Conservation (phyloP, 1,284 basidiomycete genomes). For the Psilocybe mexicana region DNA sequence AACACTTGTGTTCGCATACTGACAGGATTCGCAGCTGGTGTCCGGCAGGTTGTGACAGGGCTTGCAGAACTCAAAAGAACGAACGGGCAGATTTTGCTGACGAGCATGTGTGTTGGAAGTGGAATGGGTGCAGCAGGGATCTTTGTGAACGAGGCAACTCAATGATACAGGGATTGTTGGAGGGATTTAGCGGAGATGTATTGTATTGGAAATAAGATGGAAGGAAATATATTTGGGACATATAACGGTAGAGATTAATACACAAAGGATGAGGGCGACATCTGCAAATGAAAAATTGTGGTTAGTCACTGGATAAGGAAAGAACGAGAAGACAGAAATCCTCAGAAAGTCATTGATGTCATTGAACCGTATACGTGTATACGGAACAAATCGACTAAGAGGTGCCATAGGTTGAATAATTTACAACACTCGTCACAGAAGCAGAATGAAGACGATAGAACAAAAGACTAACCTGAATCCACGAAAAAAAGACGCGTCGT, state of each 20-base stretch:
- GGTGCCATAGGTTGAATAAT: slow-evolving; percentile 77
- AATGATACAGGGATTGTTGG: slow-evolving; percentile 4
- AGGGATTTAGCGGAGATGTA: background rate
- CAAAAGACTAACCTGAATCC: slow-evolving; percentile 22
- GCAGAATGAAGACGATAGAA: slow-evolving; percentile 33
- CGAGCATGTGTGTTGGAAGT: slow-evolving; percentile 89
- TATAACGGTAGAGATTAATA: background rate
- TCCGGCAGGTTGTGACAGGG: slow-evolving; percentile 85
- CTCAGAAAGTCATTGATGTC: slow-evolving; percentile 84
- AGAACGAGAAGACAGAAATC: slow-evolving; percentile 26
- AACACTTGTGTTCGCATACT: background rate
- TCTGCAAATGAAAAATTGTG: slow-evolving; percentile 7
- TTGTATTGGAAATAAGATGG: background rate
- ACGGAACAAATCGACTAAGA: slow-evolving; percentile 77
- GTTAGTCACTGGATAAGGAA: background rate
- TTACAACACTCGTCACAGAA: slow-evolving; percentile 77
- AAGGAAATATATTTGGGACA: background rate
- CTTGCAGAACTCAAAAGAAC: slow-evolving; percentile 75
- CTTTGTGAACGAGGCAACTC: slow-evolving; percentile 72
- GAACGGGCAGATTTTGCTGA: slow-evolving; percentile 67
- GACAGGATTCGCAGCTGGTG: slow-evolving; percentile 54
- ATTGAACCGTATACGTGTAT: slow-evolving; percentile 53
- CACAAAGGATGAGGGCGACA: background rate
- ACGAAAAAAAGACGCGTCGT: background rate
- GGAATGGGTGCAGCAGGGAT: slow-evolving; percentile 87